These are phyloP conservation scores for Agapanthus africanus DNA, from an alignment of 106 monocot genomes.

Conservation along the genomic window DNA sequence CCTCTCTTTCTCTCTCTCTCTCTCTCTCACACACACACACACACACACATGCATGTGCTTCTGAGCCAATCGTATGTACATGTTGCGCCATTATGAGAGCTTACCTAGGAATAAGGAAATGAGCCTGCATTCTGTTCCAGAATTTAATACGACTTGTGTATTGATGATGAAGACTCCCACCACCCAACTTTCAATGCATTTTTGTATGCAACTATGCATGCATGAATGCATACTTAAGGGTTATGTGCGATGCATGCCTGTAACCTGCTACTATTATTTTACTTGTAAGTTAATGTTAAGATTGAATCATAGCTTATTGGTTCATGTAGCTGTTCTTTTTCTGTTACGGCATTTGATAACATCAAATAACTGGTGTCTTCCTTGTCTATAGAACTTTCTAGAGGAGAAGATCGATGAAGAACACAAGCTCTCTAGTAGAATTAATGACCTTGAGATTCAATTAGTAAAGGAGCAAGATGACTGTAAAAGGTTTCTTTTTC, in stretches of 20 bases:
- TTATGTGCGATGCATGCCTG: not conserved
- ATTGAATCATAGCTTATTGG: not conserved
- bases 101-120: no score
- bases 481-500: constrained; percentile 39
- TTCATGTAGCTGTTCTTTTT: no score
- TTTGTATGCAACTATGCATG: no score
- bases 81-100: no score
- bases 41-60: not conserved
- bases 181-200: not conserved
- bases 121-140: no score
- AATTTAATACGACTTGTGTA: no score
- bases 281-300: no score
- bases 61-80: not conserved
- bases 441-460: constrained; percentile 53
- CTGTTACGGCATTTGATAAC: not conserved
- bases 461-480: constrained; percentile 56
- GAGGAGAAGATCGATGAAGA: constrained; percentile 52
- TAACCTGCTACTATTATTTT: no score
- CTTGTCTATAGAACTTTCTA: constrained; percentile 20
- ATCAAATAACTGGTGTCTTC: not conserved
- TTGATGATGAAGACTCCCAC: no score
- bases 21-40: no score
- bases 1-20: no score
- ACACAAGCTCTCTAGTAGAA: constrained; percentile 33
- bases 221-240: not conserved